phyloP scores from a whole-genome alignment of 306 rosid genomes.

The Cyamopsis tetragonoloba region DNA sequence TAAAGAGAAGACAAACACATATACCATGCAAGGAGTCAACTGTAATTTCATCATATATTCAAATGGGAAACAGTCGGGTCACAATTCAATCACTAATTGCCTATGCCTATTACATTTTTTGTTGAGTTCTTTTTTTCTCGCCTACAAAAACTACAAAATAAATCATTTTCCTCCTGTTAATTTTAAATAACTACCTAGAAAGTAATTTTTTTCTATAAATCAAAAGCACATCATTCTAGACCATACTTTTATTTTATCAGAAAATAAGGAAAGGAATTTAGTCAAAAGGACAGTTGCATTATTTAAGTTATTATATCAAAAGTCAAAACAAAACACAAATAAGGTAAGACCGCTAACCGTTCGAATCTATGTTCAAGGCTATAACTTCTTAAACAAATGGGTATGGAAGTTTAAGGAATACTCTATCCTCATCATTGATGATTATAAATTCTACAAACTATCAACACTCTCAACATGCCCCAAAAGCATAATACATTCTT shows the following conservation, averaged over 20 bases:
- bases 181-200: background rate
- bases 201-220: background rate
- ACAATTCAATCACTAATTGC: too few species aligned
- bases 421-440: slow-evolving; percentile 1
- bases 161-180: background rate
- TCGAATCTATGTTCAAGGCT: background rate
- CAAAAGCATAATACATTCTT: too few species aligned
- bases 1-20: background rate
- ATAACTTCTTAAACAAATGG: background rate
- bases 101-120: too few species aligned
- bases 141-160: background rate
- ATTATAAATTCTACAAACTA: background rate
- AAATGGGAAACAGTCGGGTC: too few species aligned
- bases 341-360: background rate
- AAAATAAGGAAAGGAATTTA: slow-evolving; percentile 9
- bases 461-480: background rate
- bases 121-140: background rate
- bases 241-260: slow-evolving; percentile 16
- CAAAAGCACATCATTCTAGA: background rate
- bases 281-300: background rate
- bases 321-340: background rate
- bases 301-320: background rate
- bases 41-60: background rate
- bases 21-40: background rate
- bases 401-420: background rate